These are phyloP conservation scores for Penicillium robsamsonii DNA, from an alignment of 495 filamentous ascomycete species.

Conservation along the genomic window DNA sequence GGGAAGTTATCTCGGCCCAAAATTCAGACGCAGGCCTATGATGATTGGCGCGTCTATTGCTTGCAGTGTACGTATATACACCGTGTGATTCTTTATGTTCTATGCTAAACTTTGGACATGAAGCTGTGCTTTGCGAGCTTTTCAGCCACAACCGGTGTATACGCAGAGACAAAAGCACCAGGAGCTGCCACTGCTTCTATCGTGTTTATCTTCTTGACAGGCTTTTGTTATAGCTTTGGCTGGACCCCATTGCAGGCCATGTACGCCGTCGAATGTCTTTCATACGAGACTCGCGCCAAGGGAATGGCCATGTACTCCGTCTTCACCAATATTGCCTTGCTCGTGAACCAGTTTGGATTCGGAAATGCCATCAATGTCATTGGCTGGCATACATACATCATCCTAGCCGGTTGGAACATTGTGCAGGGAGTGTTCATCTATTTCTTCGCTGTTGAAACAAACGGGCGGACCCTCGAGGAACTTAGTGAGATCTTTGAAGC, in stretches of 20 bases:
- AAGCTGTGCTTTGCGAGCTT: constrained; percentile 2
- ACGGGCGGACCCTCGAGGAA: constrained; percentile 64
- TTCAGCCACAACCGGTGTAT: constrained; percentile 1
- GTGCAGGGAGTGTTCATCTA: constrained; percentile 54
- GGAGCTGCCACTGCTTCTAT: constrained; percentile 48
- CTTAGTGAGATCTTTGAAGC: constrained; percentile 62
- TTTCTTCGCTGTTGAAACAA: constrained; percentile 65
- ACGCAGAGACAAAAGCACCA: neutral
- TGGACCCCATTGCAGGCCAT: constrained; percentile 65
- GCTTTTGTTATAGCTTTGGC: constrained; percentile 59
- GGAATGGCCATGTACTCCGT: constrained; percentile 57
- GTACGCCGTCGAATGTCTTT: constrained; percentile 64
- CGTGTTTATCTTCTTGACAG: constrained; percentile 63
- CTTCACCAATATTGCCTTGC: constrained; percentile 44
- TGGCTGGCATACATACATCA: constrained; percentile 66
- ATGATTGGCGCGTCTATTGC: constrained; percentile 33
- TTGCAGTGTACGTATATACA: neutral
- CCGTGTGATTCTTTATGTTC: neutral
- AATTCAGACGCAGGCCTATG: constrained; percentile 48
- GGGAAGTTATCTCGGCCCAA: constrained; percentile 63
- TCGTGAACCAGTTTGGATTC: constrained; percentile 56
- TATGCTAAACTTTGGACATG: neutral
- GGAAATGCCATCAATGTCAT: constrained; percentile 58
- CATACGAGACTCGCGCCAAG: constrained; percentile 59
- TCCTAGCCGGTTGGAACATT: constrained; percentile 59